Evolutionary conservation across 208 protist genomes (phyloP).

Genomic region (Trypanosoma cruzi): DNA sequence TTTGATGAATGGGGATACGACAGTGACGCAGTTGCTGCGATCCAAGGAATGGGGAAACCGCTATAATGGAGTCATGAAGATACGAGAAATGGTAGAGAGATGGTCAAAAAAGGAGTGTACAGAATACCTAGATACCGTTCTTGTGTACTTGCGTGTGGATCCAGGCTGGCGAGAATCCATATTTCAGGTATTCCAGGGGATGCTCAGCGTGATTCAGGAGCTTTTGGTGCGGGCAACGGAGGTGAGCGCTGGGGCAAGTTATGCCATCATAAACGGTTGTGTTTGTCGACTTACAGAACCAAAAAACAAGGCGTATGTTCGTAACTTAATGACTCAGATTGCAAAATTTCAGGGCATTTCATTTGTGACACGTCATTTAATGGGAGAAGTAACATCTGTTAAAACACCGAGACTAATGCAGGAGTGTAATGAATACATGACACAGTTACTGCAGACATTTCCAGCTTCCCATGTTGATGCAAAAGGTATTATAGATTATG

Average conservation of each 20-base stretch:
- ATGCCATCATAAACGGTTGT: slow-evolving; percentile 69
- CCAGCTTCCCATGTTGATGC: slow-evolving; percentile 36
- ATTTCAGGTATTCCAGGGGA: slow-evolving; percentile 71
- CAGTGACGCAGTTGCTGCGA: slow-evolving; percentile 56
- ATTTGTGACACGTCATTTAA: slow-evolving; percentile 80
- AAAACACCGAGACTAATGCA: slow-evolving; percentile 77
- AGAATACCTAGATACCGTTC: slow-evolving; percentile 45
- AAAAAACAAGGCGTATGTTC: slow-evolving; percentile 62
- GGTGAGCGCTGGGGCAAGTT: slow-evolving; percentile 55
- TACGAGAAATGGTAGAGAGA: slow-evolving; percentile 42
- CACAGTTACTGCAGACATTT: slow-evolving; percentile 34
- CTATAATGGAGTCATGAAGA: slow-evolving; percentile 61
- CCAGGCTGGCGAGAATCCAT: slow-evolving; percentile 77
- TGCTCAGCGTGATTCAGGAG: slow-evolving; percentile 44
- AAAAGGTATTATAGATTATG: slow-evolving; percentile 60
- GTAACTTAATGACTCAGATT: slow-evolving; percentile 47
- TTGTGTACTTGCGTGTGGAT: slow-evolving; percentile 71
- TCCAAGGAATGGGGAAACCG: slow-evolving; percentile 80
- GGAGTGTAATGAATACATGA: slow-evolving; percentile 75
- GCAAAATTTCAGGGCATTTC: slow-evolving; percentile 42
- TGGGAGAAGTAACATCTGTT: slow-evolving; percentile 37
- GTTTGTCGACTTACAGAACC: slow-evolving; percentile 64
- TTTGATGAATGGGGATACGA: slow-evolving; percentile 52
- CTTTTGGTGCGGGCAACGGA: slow-evolving; percentile 35
- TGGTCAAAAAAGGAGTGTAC: slow-evolving; percentile 59